These are phyloP conservation scores for Kodamaea kakaduensis DNA, from an alignment of 805 yeast genomes.

Conservation along the genomic window DNA sequence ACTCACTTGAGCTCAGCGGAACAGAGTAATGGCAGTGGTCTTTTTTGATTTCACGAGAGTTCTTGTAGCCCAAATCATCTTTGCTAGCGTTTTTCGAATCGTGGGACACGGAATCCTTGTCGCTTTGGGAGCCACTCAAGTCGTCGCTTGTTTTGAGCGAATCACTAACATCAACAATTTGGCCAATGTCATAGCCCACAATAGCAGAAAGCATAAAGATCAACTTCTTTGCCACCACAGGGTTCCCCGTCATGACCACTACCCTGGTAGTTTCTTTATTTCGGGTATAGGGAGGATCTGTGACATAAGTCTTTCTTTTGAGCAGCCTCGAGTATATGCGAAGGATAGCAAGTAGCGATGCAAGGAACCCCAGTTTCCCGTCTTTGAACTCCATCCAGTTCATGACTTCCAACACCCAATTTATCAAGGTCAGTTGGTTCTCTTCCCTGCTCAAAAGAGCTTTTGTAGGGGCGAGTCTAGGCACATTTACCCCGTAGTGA, in stretches of 20 bases:
- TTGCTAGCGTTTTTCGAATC: too few species aligned
- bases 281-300: neutral
- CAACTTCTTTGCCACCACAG: slow-evolving; percentile 56
- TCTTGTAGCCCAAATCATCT: too few species aligned
- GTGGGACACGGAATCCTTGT: too few species aligned
- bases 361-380: slow-evolving; percentile 41
- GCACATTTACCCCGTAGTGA: slow-evolving; percentile 40
- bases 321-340: slow-evolving; percentile 24
- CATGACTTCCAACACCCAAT: slow-evolving; percentile 51
- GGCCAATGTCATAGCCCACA: slow-evolving; percentile 15
- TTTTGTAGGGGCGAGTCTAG: slow-evolving; percentile 41
- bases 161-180: neutral
- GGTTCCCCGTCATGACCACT: slow-evolving; percentile 56
- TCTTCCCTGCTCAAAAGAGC: slow-evolving; percentile 24
- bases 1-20: slow-evolving; percentile 1
- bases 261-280: slow-evolving; percentile 41
- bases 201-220: slow-evolving; percentile 51
- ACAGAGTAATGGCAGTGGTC: neutral
- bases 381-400: slow-evolving; percentile 57
- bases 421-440: slow-evolving; percentile 22
- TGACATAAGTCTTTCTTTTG: slow-evolving; percentile 7
- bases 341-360: slow-evolving; percentile 45
- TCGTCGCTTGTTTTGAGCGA: too few species aligned
- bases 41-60: too few species aligned
- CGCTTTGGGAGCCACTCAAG: too few species aligned